These are phyloP conservation scores for Zasmidium angulare DNA, from an alignment of 2,329 filamentous ascomycete species.

Conservation along the genomic window DNA sequence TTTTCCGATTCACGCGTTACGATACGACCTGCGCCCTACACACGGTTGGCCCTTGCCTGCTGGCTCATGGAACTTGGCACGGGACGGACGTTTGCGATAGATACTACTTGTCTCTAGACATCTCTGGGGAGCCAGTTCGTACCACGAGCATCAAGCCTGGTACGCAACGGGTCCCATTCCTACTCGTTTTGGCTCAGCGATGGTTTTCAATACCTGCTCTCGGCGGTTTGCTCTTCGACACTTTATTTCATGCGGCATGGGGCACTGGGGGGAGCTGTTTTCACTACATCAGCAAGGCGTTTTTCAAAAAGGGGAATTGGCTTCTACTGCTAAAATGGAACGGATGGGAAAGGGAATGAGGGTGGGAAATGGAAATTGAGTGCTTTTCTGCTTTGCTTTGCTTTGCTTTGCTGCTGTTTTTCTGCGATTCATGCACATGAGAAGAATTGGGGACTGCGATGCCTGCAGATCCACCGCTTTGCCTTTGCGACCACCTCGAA, in stretches of 20 bases:
- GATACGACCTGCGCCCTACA: background rate
- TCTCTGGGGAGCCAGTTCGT: background rate
- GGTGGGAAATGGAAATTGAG: constrained; percentile 7
- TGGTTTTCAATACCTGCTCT: background rate
- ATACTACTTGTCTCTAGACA: constrained; percentile 1
- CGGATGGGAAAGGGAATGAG: background rate
- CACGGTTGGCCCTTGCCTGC: background rate
- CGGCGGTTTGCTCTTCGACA: constrained; percentile 1
- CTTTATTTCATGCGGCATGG: constrained; percentile 11
- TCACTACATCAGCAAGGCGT: constrained; percentile 8
- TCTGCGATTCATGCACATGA: constrained; percentile 10
- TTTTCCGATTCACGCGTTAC: background rate
- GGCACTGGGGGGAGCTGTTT: constrained; percentile 3
- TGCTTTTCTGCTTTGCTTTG: background rate
- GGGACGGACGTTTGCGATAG: constrained; percentile 5
- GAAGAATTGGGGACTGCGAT: constrained; percentile 1
- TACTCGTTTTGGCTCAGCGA: constrained; percentile 8
- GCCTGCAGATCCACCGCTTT: background rate
- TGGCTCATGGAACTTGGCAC: background rate
- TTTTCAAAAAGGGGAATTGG: constrained; percentile 4
- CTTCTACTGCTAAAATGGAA: constrained; percentile 8
- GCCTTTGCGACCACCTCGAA: background rate
- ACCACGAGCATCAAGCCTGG: background rate
- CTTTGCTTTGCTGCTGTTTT: constrained; percentile 2
- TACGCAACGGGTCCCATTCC: constrained; percentile 3